Evolutionary conservation across 192 early-diverging fungal genomes (phyloP), one percentile per base, ranked within the genome.

Genomic region (Coemansia sp.): DNA sequence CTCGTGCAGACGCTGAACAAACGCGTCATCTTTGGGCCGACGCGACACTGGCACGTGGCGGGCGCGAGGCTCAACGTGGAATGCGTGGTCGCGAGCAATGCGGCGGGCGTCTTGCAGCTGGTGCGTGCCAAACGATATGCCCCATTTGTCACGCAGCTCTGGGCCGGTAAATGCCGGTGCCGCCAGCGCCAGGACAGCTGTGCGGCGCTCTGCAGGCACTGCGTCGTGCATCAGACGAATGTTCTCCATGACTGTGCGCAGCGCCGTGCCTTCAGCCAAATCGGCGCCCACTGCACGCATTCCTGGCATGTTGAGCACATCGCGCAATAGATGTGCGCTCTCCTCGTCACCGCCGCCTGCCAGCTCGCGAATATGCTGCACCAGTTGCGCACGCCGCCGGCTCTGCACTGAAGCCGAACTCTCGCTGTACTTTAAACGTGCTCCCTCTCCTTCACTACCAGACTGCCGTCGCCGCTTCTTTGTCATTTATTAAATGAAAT

Each of bases 401-500:
- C 72, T 68, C 57, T 74, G 65, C 61, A 38, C 62, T n/a, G 65
- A 64, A 1, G 22, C 22, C 54, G 72, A 74, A 22, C 65, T 68
- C 29, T 59, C 48, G 26, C 65, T 74, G 41, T 43, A 43, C 16
- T n/a, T 43, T 43, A 3, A 14, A 11, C 14, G 41, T 43, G 3
- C 41, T 4, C 41, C 12, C 3, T n/a, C 10, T 16, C 8, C 41
- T n/a, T 43, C 41, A 6, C 6, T 27, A 3, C 6, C 27, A 27
- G 27, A 31, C 29, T 31, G 29, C 29, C 41, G 41, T n/a, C 16
- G 10, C 41, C 41, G 41, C 41, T 43, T 43, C 41, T 43, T 43
- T 43, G 41, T 0, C 41, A 43, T 43, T n/a, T n/a, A n/a, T 43
- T 11, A n/a, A 43, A 16, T 4, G 41, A 12, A 41, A 12, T 41